A percentile compares a stretch with the other conserved stretches of the same genome.
Conservation (phyloP, 805 yeast species). For the Myxozyma sirexii region DNA sequence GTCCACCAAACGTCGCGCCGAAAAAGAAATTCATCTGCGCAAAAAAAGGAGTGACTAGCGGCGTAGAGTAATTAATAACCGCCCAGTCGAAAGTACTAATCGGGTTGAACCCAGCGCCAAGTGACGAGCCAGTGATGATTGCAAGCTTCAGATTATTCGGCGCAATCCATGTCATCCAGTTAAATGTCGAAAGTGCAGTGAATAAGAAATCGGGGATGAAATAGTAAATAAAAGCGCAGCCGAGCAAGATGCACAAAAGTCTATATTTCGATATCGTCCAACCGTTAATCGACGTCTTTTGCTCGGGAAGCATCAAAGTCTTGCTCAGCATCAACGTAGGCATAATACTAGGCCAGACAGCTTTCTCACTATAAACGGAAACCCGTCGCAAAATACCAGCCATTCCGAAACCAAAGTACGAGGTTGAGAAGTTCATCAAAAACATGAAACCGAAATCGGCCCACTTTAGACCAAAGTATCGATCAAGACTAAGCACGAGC, state of each 20-base stretch:
- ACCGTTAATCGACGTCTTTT: slow-evolving; percentile 53
- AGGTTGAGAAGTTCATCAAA: slow-evolving; percentile 56
- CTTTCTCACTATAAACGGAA: slow-evolving; percentile 58
- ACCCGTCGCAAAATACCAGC: slow-evolving; percentile 66
- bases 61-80: slow-evolving; percentile 39
- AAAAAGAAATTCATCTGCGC: slow-evolving; percentile 48
- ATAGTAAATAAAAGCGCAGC: slow-evolving; percentile 51
- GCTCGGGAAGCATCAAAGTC: slow-evolving; percentile 50
- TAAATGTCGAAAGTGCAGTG: slow-evolving; percentile 59
- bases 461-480: slow-evolving; percentile 43
- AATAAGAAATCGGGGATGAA: slow-evolving; percentile 67
- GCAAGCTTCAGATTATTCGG: slow-evolving; percentile 59
- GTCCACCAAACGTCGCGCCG: slow-evolving; percentile 51
- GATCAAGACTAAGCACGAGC: slow-evolving; percentile 37
- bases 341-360: slow-evolving; percentile 58
- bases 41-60: slow-evolving; percentile 21
- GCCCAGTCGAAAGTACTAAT: slow-evolving; percentile 72
- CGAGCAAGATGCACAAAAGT: slow-evolving; percentile 51
- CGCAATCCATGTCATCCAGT: slow-evolving; percentile 66
- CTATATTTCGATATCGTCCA: slow-evolving; percentile 61
- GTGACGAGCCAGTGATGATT: slow-evolving; percentile 62
- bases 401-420: slow-evolving; percentile 66
- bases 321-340: slow-evolving; percentile 55
- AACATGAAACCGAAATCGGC: slow-evolving; percentile 55
- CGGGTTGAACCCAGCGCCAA: slow-evolving; percentile 70